phyloP scores from a whole-genome alignment of 1,284 basidiomycete genomes.

The Megacollybia platyphylla region DNA sequence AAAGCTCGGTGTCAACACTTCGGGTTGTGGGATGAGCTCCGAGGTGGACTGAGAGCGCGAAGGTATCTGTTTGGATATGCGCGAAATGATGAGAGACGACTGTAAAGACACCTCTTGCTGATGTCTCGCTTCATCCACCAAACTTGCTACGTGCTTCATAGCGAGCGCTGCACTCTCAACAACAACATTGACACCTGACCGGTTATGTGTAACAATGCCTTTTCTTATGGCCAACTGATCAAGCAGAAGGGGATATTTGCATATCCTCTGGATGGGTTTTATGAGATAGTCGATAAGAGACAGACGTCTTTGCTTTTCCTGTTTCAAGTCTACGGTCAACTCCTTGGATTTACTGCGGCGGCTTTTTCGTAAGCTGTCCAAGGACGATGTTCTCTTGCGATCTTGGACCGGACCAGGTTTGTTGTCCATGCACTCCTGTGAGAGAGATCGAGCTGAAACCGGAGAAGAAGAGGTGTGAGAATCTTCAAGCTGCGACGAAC shows the following conservation, averaged over 20 bases:
- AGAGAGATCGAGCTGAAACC: background rate
- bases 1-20: conserved; percentile 36
- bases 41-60: conserved; percentile 16
- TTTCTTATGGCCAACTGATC: conserved; percentile 51
- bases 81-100: conserved; percentile 55
- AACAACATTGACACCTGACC: conserved; percentile 26
- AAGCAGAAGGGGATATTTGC: conserved; percentile 84
- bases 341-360: conserved; percentile 14
- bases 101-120: conserved; percentile 54
- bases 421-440: background rate
- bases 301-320: conserved; percentile 31
- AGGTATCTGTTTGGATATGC: conserved; percentile 29
- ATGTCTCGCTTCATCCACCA: conserved; percentile 53
- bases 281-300: conserved; percentile 76
- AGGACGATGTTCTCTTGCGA: conserved; percentile 22
- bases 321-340: conserved; percentile 11
- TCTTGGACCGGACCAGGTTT: conserved; percentile 13
- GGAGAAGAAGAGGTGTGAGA: conserved; percentile 8
- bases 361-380: conserved; percentile 23
- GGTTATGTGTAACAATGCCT: conserved; percentile 11
- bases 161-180: conserved; percentile 42
- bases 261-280: conserved; percentile 81
- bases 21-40: conserved; percentile 11
- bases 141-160: conserved; percentile 47
- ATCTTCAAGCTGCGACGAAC: conserved; percentile 36